A percentile compares a stretch with the other conserved stretches of the same genome.
These are phyloP conservation scores for Septoria linicola DNA, from an alignment of 2,329 filamentous ascomycete species.

Conservation along the genomic window DNA sequence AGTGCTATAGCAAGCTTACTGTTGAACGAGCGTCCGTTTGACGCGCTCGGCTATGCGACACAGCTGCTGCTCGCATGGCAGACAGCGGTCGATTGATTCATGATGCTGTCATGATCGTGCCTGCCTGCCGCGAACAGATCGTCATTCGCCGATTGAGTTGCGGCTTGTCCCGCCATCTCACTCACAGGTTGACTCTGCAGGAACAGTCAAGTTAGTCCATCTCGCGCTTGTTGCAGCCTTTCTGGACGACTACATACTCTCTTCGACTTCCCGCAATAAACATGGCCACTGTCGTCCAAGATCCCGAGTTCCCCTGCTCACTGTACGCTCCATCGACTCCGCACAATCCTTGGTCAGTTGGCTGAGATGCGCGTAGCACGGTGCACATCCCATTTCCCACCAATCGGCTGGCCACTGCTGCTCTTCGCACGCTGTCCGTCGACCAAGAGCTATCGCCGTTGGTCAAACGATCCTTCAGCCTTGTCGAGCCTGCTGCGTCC, in stretches of 20 bases:
- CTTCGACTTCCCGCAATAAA: background rate
- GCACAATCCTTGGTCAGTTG: background rate
- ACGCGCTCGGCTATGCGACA: background rate
- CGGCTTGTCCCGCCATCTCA: background rate
- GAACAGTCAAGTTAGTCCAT: too few relatives aligned
- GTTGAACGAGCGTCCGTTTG: background rate
- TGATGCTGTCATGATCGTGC: constrained; percentile 8
- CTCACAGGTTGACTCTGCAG: too few relatives aligned
- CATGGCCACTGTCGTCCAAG: constrained; percentile 5
- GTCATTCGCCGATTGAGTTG: constrained; percentile 7
- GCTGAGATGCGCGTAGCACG: constrained; percentile 50
- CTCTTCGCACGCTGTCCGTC: constrained; percentile 73
- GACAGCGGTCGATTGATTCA: too few relatives aligned
- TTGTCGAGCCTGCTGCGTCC: constrained; percentile 39
- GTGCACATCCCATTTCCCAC: constrained; percentile 81
- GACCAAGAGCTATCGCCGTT: constrained; percentile 86
- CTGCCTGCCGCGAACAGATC: background rate
- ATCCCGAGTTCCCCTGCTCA: constrained; percentile 29
- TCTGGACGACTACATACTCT: too few relatives aligned
- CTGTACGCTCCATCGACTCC: constrained; percentile 23
- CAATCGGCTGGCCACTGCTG: constrained; percentile 71
- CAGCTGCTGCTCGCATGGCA: too few relatives aligned
- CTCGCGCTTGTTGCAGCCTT: too few relatives aligned
- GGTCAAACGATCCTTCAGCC: constrained; percentile 69
- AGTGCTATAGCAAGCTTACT: background rate